Evolutionary conservation across 1,284 basidiomycete genomes (phyloP).

Genomic region (Ceratobasidium papillatum): DNA sequence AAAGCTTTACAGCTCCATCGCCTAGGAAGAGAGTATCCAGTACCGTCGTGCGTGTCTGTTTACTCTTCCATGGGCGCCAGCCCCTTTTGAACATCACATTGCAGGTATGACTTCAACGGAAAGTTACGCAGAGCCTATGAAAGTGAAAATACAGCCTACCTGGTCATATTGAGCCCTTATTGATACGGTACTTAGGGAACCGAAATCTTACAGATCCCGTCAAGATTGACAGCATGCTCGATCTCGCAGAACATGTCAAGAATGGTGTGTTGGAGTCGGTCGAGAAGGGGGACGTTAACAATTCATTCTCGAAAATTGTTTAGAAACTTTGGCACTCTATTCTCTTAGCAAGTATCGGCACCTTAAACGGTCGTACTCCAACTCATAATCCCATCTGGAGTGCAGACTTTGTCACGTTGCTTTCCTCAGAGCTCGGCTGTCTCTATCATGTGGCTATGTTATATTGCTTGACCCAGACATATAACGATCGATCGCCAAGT

Average conservation of each 20-base stretch:
- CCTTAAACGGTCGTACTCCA: conserved; percentile 73
- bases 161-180: neutral
- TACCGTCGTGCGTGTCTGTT: conserved; percentile 66
- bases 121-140: conserved; percentile 74
- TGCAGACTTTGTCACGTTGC: neutral
- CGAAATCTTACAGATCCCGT: conserved; percentile 70
- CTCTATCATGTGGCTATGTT: neutral
- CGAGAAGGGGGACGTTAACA: neutral
- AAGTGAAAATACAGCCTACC: conserved; percentile 57
- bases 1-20: conserved; percentile 59
- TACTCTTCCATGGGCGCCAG: too few species aligned
- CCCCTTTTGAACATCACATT: conserved; percentile 32
- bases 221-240: conserved; percentile 81
- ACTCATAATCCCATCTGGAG: neutral
- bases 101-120: conserved; percentile 77
- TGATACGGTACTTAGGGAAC: conserved; percentile 66
- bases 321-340: conserved; percentile 87
- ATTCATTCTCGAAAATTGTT: neutral
- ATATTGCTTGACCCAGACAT: neutral
- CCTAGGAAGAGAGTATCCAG: conserved; percentile 79
- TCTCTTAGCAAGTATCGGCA: conserved; percentile 87
- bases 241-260: conserved; percentile 86
- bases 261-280: conserved; percentile 67
- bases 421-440: neutral
- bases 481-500: neutral